Conservation (phyloP, 2,329 filamentous ascomycete genomes). For the Drechslerella dactyloides region DNA sequence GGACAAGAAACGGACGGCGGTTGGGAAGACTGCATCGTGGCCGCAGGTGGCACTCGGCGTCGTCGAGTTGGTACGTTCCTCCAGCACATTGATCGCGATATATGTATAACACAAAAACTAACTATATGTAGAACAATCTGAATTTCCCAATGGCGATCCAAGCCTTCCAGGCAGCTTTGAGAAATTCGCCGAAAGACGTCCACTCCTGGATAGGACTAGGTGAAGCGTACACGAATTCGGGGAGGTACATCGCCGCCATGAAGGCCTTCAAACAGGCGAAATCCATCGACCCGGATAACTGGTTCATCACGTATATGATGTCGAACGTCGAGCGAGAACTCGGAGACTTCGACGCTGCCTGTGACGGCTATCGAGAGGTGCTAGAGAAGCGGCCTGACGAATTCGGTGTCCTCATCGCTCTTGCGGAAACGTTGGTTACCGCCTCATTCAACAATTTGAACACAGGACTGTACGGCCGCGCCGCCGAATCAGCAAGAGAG, state of each 20-base stretch:
- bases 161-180: constrained; percentile 86
- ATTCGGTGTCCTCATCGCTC: constrained; percentile 82
- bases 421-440: constrained; percentile 87
- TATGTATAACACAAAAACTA: not conserved
- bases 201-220: constrained; percentile 95
- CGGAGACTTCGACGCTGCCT: constrained; percentile 85
- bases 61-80: constrained; percentile 66
- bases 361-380: constrained; percentile 76
- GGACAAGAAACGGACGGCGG: constrained; percentile 86
- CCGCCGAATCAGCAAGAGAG: constrained; percentile 72
- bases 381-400: constrained; percentile 72
- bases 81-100: not conserved
- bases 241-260: constrained; percentile 89
- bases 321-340: constrained; percentile 92
- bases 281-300: constrained; percentile 77
- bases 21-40: constrained; percentile 93
- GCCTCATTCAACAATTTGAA: constrained; percentile 77
- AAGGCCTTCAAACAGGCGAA: constrained; percentile 89
- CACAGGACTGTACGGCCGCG: constrained; percentile 84
- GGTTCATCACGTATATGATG: constrained; percentile 97
- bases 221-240: constrained; percentile 96
- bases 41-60: constrained; percentile 92
- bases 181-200: constrained; percentile 84
- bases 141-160: constrained; percentile 81
- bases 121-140: constrained; percentile 53